phyloP scores from a whole-genome alignment of 192 early-diverging fungal species.

The Coemansia sp. region DNA sequence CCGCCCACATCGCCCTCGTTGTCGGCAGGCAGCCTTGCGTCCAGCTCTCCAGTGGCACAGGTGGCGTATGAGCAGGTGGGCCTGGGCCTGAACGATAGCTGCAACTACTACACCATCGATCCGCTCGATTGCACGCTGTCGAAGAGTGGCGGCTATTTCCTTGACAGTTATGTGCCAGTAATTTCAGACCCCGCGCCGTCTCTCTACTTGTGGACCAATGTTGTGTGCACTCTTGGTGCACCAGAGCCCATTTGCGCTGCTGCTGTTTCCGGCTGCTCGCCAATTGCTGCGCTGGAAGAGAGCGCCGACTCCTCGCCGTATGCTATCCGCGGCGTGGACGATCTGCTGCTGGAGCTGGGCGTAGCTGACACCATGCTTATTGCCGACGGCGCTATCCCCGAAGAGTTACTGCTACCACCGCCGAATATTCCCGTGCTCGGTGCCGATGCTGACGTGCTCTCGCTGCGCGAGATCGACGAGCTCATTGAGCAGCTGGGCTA shows the following conservation, averaged over 20 bases:
- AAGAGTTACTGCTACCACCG: neutral
- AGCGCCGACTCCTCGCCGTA: slow-evolving; percentile 5
- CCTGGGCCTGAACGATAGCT: neutral
- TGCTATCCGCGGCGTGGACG: slow-evolving; percentile 38
- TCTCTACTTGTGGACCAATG: neutral
- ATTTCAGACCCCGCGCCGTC: neutral
- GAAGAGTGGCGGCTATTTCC: neutral
- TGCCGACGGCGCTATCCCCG: neutral
- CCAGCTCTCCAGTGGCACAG: neutral
- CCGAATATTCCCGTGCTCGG: neutral
- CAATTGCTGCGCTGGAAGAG: neutral
- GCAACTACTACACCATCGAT: no score
- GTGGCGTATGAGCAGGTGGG: neutral
- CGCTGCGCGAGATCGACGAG: slow-evolving; percentile 35
- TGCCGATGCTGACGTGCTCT: slow-evolving; percentile 24
- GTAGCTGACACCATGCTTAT: slow-evolving; percentile 16
- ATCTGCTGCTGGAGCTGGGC: slow-evolving; percentile 33
- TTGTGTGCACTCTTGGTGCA: neutral
- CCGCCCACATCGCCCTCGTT: neutral
- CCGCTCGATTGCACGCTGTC: neutral
- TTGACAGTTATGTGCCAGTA: neutral
- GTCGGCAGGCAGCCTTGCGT: neutral
- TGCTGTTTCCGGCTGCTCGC: neutral
- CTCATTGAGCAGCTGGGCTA: slow-evolving; percentile 37
- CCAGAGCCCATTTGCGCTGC: neutral